phyloP scores from a whole-genome alignment of 371 early-diverging fungal genomes.

The Coemansia sp. region DNA sequence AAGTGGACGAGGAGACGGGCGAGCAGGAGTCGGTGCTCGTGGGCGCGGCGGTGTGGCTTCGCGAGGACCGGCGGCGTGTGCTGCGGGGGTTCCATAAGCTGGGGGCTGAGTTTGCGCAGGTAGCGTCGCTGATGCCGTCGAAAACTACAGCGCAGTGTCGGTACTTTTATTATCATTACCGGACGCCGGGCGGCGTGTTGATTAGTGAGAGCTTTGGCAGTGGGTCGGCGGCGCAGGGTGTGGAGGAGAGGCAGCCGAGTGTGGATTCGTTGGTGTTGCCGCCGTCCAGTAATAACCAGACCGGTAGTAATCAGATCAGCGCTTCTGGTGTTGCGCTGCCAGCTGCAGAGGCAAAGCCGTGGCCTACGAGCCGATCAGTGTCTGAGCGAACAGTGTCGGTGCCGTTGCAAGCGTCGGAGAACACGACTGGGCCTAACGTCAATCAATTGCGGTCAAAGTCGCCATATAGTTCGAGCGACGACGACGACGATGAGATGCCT shows the following conservation, averaged over 20 bases:
- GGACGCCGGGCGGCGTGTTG: slow-evolving; percentile 45
- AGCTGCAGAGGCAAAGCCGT: too few species aligned
- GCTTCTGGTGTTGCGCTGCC: neutral
- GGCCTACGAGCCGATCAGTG: too few species aligned
- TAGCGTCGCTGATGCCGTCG: slow-evolving; percentile 67
- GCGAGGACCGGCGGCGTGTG: slow-evolving; percentile 70
- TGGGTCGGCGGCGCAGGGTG: neutral
- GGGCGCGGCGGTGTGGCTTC: slow-evolving; percentile 67
- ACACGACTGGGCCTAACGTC: neutral
- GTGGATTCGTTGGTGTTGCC: slow-evolving; percentile 24
- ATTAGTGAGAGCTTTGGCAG: slow-evolving; percentile 30
- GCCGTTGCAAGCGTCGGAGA: too few species aligned
- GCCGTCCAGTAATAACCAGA: neutral
- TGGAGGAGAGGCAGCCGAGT: neutral
- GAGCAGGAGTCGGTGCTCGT: slow-evolving; percentile 25
- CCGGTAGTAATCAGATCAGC: neutral
- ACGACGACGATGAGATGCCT: slow-evolving; percentile 45
- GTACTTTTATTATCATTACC: slow-evolving; percentile 75
- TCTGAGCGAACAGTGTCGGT: neutral
- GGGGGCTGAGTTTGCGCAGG: slow-evolving; percentile 72
- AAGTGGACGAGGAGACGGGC: slow-evolving; percentile 24
- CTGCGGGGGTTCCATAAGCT: slow-evolving; percentile 70
- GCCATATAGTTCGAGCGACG: neutral
- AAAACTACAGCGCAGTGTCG: slow-evolving; percentile 81
- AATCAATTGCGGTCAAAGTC: neutral